phyloP scores from a whole-genome alignment of 2,329 filamentous ascomycete genomes.

The Didymella pomorum region DNA sequence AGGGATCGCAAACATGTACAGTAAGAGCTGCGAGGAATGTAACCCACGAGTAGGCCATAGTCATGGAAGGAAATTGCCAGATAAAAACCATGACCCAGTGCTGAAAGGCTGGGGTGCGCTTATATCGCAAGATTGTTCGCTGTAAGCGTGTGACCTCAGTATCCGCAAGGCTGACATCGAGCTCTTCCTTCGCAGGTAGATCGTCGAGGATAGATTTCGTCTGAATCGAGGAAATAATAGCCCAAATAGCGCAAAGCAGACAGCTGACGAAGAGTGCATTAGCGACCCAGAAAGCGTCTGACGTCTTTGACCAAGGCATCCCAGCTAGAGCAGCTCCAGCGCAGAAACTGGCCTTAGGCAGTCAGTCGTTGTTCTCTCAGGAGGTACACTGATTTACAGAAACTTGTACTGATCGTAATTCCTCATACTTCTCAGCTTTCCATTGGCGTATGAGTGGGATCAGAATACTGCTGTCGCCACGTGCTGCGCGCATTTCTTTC shows the following conservation, averaged over 20 bases:
- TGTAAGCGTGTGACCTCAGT: slow-evolving; percentile 32
- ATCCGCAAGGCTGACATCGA: slow-evolving; percentile 27
- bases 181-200: slow-evolving; percentile 31
- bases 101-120: slow-evolving; percentile 31
- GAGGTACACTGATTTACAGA: slow-evolving; percentile 21
- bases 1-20: slow-evolving; percentile 39
- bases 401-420: slow-evolving; percentile 39
- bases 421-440: slow-evolving; percentile 41
- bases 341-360: slow-evolving; percentile 37
- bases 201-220: slow-evolving; percentile 41
- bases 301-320: slow-evolving; percentile 30
- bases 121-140: slow-evolving; percentile 35
- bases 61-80: slow-evolving; percentile 45
- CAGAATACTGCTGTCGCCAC: slow-evolving; percentile 28
- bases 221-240: slow-evolving; percentile 42
- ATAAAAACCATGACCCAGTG: slow-evolving; percentile 43
- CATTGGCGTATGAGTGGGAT: slow-evolving; percentile 32
- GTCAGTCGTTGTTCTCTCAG: slow-evolving; percentile 7
- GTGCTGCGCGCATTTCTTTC: slow-evolving; percentile 30
- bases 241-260: slow-evolving; percentile 40
- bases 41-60: slow-evolving; percentile 41
- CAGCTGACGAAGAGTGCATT: slow-evolving; percentile 37
- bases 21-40: slow-evolving; percentile 39
- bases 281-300: slow-evolving; percentile 32
- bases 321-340: slow-evolving; percentile 35